These are phyloP conservation scores for Hymenoscyphus linearis DNA, from an alignment of 2,329 filamentous ascomycete genomes.

Conservation along the genomic window DNA sequence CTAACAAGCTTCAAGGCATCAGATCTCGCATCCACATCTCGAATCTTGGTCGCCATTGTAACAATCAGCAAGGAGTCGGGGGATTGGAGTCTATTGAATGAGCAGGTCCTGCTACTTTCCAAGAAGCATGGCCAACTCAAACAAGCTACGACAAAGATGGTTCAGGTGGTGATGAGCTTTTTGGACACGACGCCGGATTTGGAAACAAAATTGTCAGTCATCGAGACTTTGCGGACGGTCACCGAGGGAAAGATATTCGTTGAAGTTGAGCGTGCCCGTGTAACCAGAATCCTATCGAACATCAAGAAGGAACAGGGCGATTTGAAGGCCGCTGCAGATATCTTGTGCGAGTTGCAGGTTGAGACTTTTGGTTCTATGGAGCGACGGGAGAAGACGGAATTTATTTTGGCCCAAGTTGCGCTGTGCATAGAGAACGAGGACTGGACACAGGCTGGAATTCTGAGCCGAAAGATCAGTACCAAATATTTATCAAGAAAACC, in stretches of 20 bases:
- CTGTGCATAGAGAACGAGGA: constrained; percentile 94
- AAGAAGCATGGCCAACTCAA: constrained; percentile 99
- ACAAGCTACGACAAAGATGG: constrained; percentile 98
- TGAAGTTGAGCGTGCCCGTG: constrained; percentile 92
- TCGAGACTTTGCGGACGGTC: constrained; percentile 91
- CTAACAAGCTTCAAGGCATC: constrained; percentile 61
- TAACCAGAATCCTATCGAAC: constrained; percentile 90
- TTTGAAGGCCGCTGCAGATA: constrained; percentile 81
- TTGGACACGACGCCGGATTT: constrained; percentile 77
- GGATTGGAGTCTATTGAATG: constrained; percentile 93
- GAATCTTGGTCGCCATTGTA: constrained; percentile 80
- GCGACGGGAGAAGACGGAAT: constrained; percentile 95
- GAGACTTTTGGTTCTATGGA: constrained; percentile 99
- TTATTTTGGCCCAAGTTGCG: constrained; percentile 90
- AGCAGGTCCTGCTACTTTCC: constrained; percentile 90
- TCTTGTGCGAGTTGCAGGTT: constrained; percentile 94
- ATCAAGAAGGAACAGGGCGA: constrained; percentile 98
- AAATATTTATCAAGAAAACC: constrained; percentile 84
- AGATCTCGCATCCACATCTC: constrained; percentile 90
- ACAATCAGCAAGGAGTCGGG: constrained; percentile 89
- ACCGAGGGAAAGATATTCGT: constrained; percentile 99
- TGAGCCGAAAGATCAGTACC: constrained; percentile 96
- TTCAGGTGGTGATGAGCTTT: constrained; percentile 91
- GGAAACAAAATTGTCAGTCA: constrained; percentile 86
- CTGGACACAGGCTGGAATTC: constrained; percentile 91